phyloP scores from a whole-genome alignment of 2,329 filamentous ascomycete genomes.

The Hypoxylon sp. region DNA sequence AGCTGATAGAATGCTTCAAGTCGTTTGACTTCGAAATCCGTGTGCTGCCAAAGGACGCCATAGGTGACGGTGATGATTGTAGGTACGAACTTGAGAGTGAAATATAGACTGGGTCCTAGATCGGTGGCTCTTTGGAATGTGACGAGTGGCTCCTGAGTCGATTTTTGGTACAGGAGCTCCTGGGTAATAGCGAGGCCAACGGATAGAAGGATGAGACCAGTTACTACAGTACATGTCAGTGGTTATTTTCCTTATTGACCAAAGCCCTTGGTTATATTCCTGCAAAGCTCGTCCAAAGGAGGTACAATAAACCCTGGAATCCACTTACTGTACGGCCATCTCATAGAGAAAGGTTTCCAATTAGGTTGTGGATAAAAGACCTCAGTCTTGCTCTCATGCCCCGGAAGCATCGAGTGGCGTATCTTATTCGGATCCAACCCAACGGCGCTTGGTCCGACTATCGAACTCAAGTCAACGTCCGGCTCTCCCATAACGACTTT shows the following conservation, averaged over 20 bases:
- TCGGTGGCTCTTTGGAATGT: conserved; percentile 66
- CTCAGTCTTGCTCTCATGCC: conserved; percentile 60
- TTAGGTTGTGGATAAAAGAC: conserved; percentile 74
- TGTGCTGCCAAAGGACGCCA: conserved; percentile 76
- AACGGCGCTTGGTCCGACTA: conserved; percentile 60
- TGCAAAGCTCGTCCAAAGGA: too few relatives aligned
- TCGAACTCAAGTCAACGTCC: conserved; percentile 66
- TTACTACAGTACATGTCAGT: conserved; percentile 52
- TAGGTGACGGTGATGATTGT: conserved; percentile 73
- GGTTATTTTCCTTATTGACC: too few relatives aligned
- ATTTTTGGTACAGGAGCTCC: conserved; percentile 70
- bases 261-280: too few relatives aligned
- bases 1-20: conserved; percentile 77
- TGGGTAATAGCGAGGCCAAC: conserved; percentile 65
- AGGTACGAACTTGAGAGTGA: conserved; percentile 74
- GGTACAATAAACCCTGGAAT: neutral
- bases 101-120: conserved; percentile 68
- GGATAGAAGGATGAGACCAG: conserved; percentile 68
- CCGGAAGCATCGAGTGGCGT: conserved; percentile 58
- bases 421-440: conserved; percentile 50
- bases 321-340: conserved; percentile 66
- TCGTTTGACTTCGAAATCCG: conserved; percentile 76
- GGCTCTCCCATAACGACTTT: conserved; percentile 68
- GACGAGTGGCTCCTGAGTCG: conserved; percentile 61
- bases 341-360: conserved; percentile 77